phyloP scores from a whole-genome alignment of 148 eudicot species.

The Cornus florida region DNA sequence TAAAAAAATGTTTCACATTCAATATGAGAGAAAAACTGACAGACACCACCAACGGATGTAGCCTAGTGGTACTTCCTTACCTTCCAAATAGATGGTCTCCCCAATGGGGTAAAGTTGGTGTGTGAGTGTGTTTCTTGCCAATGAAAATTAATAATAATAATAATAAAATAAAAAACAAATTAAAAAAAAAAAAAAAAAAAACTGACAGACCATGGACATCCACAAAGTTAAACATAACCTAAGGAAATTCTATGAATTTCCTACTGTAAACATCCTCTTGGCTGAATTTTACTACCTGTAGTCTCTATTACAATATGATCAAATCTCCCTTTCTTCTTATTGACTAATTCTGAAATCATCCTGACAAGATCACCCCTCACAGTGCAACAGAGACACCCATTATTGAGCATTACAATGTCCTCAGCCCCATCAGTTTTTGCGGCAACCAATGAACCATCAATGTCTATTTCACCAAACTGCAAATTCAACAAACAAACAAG shows the following conservation, averaged over 20 bases:
- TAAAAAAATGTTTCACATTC: not conserved
- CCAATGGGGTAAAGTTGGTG: too few species aligned
- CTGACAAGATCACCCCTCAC: conserved; percentile 98
- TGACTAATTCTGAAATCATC: conserved; percentile 88
- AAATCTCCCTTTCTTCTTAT: conserved; percentile 77
- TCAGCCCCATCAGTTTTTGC: conserved; percentile 86
- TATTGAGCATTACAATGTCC: conserved; percentile 97
- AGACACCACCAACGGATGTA: not conserved
- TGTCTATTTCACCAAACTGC: conserved; percentile 97
- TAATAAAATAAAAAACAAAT: too few species aligned
- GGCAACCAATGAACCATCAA: conserved; percentile 97
- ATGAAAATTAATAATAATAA: too few species aligned
- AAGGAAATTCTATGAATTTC: not conserved
- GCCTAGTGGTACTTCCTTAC: too few species aligned
- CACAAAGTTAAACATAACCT: not conserved
- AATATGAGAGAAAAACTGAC: not conserved
- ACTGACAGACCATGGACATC: not conserved
- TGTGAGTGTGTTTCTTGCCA: too few species aligned
- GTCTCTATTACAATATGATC: conserved; percentile 98
- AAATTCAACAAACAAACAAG: conserved; percentile 17
- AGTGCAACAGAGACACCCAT: conserved; percentile 97
- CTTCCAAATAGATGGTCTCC: too few species aligned
- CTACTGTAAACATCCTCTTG: not conserved
- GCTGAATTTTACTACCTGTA: conserved; percentile 56
- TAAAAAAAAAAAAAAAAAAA: not conserved